A percentile compares a stretch with the other conserved stretches of the same genome.
Evolutionary conservation across 257 asterid species (phyloP).

Genomic region (Phtheirospermum japonicum): DNA sequence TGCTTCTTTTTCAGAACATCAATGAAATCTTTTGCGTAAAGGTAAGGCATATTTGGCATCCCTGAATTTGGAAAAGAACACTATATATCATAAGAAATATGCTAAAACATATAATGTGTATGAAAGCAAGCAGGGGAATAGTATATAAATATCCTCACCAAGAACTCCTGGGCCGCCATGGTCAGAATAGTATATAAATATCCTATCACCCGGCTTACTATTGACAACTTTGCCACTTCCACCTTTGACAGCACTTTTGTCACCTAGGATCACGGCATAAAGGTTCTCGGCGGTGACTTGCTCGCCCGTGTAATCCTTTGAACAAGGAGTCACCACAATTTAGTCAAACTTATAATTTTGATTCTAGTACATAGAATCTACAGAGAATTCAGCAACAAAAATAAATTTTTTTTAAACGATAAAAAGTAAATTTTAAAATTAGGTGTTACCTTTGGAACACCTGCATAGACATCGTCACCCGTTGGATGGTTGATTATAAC

Average conservation of each 20-base stretch:
- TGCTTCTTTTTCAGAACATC: conserved; percentile 74
- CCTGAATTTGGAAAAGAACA: conserved; percentile 40
- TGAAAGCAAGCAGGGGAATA: too few relatives aligned
- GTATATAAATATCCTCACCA: too few relatives aligned
- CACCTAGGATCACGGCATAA: conserved; percentile 76
- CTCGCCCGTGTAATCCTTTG: conserved; percentile 78
- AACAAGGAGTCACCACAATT: background rate
- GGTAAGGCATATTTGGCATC: conserved; percentile 68
- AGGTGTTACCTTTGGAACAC: conserved; percentile 78
- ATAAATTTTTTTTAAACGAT: too few relatives aligned
- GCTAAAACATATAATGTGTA: background rate
- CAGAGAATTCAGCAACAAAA: too few relatives aligned
- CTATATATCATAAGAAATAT: background rate
- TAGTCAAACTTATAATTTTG: too few relatives aligned
- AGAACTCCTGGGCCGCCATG: conserved; percentile 98
- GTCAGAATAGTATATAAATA: conserved; percentile 79
- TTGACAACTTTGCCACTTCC: conserved; percentile 78
- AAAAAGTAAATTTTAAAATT: too few relatives aligned
- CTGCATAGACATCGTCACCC: conserved; percentile 74
- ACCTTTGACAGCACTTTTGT: conserved; percentile 57
- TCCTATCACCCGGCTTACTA: conserved; percentile 66
- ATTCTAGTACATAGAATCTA: too few relatives aligned
- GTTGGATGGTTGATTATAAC: conserved; percentile 70
- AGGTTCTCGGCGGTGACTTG: conserved; percentile 58
- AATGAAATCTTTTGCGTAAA: conserved; percentile 70